Base-by-base conservation (phyloP, 1,139 yeast genomes). In the Yamadazyma blattariae region DNA sequence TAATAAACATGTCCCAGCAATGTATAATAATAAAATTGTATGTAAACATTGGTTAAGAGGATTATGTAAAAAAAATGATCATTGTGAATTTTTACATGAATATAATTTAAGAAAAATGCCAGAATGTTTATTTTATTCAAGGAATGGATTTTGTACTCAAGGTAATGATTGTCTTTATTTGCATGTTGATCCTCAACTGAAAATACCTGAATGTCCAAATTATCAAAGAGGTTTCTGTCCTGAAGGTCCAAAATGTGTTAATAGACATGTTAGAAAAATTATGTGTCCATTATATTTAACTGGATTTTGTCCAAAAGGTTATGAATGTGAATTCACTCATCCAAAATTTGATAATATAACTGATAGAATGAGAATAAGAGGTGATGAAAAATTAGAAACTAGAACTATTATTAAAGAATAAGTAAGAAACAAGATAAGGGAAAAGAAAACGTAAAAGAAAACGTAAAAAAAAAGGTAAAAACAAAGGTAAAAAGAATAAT, bases 41-140 rank as follows among this genome's bases (percentile, higher is more conserved):
- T 92, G 98, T 58, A 92, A 94, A 71, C 97, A 92, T 67, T 92
- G 99, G 99, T 76, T 94, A 32, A 76, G 97, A 48, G 98, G 98
- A 0, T 74, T 94, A 25, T 94, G 99, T 62, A 94, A 94, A 64
- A 92, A 90, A 66, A 95, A 95, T 36, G 96, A 90, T 50, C 90
- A 86, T 45, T 94, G 98, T 62, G 99, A 94, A 64, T 94, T 88
- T 52, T 64, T 94, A 33, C 99, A 94, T 60, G 99, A 94, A 54
- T 92, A 90, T 56, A 92, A 92, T 54, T 65, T 92, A 49, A 75
- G 96, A 42, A 89, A 87, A 58, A 90, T 94, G 96, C 98, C 98
- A 2, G 98, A 94, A 59, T 94, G 98, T 61, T 75, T 89, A 25
- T 87, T 87, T 57, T 90, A 76, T 59, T 74, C 88, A 38, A 80